These are phyloP conservation scores for Colletotrichum tofieldiae DNA, from an alignment of 2,329 filamentous ascomycete genomes.

Conservation along the genomic window DNA sequence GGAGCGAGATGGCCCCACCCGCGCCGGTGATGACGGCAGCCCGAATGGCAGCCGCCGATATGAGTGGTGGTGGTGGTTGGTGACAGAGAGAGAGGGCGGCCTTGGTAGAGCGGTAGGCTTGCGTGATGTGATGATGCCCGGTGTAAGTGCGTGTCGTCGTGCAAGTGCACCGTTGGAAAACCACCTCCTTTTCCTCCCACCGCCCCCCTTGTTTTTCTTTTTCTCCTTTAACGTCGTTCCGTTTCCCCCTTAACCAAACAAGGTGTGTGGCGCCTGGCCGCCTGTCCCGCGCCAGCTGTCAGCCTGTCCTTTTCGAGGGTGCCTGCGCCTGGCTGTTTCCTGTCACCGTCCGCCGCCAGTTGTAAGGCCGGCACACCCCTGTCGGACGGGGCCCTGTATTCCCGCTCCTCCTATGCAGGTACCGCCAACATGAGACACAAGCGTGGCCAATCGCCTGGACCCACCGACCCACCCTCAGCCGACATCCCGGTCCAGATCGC, in stretches of 20 bases:
- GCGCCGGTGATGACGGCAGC: slow-evolving; percentile 23
- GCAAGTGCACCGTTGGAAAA: neutral
- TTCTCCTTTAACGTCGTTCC: neutral
- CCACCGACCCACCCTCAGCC: slow-evolving; percentile 11
- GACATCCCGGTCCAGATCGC: slow-evolving; percentile 25
- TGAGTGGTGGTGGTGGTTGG: neutral
- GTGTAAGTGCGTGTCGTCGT: neutral
- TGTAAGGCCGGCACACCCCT: slow-evolving; percentile 17
- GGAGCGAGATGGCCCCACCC: slow-evolving; percentile 32
- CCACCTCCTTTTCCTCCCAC: neutral
- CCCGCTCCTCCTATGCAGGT: slow-evolving; percentile 42
- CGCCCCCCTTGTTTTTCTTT: neutral
- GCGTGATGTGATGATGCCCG: neutral
- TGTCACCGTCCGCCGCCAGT: slow-evolving; percentile 20
- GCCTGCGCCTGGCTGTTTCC: neutral
- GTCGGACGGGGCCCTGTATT: slow-evolving; percentile 18
- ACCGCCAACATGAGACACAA: slow-evolving; percentile 43
- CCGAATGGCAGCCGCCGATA: neutral
- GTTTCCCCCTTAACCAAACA: slow-evolving; percentile 15
- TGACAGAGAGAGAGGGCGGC: neutral
- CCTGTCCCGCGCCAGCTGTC: neutral
- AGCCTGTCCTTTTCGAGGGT: neutral
- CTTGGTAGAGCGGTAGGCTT: neutral
- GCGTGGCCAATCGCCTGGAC: slow-evolving; percentile 32
- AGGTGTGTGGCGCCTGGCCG: neutral